Percentiles rank a stretch among this genome's conserved stretches.
Evolutionary conservation across 2,329 filamentous ascomycete species (phyloP).

Genomic region (Pseudopithomyces chartarum): DNA sequence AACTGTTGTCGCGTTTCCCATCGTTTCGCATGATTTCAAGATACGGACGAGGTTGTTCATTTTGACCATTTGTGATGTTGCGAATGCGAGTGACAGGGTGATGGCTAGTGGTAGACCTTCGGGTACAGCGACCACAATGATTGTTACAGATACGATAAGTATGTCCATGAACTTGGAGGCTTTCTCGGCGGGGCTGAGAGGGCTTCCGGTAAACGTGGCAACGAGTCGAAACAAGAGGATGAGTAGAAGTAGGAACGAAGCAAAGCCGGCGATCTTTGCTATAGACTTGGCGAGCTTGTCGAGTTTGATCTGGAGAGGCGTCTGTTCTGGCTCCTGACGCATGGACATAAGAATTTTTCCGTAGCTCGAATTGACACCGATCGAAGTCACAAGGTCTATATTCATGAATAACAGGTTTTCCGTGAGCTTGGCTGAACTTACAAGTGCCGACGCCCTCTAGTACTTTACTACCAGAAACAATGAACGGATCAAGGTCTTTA

Average conservation of each 20-base stretch:
- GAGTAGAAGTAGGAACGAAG: slow-evolving; percentile 43
- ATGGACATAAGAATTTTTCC: slow-evolving; percentile 62
- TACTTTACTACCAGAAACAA: slow-evolving; percentile 60
- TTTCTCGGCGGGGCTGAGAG: slow-evolving; percentile 34
- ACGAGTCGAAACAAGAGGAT: slow-evolving; percentile 46
- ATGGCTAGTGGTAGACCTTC: slow-evolving; percentile 42
- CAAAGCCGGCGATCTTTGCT: slow-evolving; percentile 53
- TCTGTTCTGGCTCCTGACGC: slow-evolving; percentile 57
- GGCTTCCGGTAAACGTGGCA: slow-evolving; percentile 35
- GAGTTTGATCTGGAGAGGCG: slow-evolving; percentile 59
- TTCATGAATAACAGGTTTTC: slow-evolving; percentile 20
- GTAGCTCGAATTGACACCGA: slow-evolving; percentile 59
- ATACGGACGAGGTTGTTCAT: slow-evolving; percentile 44
- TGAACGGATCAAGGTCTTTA: slow-evolving; percentile 67
- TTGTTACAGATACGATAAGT: slow-evolving; percentile 46
- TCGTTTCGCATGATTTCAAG: slow-evolving; percentile 41
- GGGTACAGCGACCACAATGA: slow-evolving; percentile 47
- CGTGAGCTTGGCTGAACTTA: not conserved
- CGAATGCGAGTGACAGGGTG: slow-evolving; percentile 36
- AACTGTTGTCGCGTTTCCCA: slow-evolving; percentile 43
- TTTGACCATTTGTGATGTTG: slow-evolving; percentile 39
- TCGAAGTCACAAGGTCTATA: slow-evolving; percentile 55
- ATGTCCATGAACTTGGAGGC: slow-evolving; percentile 45
- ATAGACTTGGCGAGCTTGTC: slow-evolving; percentile 57
- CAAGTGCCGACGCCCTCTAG: slow-evolving; percentile 57